Conservation (phyloP, 805 yeast genomes). For the Yarrowia phangngaensis region DNA sequence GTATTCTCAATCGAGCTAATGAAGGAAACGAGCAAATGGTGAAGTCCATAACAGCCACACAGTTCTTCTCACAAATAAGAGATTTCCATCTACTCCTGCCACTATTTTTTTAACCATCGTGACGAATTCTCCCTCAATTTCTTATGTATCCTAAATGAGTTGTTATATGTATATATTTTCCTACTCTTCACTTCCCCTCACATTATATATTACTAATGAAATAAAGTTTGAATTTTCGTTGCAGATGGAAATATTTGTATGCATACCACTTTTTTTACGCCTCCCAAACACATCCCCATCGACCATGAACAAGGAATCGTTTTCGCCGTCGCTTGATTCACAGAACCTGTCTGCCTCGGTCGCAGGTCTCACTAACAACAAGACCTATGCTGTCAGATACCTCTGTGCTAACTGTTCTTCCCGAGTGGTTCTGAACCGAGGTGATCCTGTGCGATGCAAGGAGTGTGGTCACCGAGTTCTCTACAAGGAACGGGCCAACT, state of each 20-base stretch:
- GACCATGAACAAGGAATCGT: constrained; percentile 38
- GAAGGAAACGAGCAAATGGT: no score
- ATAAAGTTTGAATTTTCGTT: background rate
- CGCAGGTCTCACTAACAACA: constrained; percentile 64
- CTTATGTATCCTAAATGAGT: no score
- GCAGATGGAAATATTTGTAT: background rate
- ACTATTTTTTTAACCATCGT: no score
- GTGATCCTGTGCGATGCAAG: constrained; percentile 96
- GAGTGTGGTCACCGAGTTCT: constrained; percentile 98
- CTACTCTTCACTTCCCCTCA: no score
- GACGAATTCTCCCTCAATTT: no score
- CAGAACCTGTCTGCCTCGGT: constrained; percentile 60
- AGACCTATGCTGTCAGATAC: constrained; percentile 82
- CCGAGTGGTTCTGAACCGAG: constrained; percentile 78
- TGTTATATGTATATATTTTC: no score
- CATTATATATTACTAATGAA: background rate
- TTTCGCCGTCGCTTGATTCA: constrained; percentile 40
- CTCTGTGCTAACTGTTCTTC: constrained; percentile 96
- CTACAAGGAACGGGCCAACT: constrained; percentile 94
- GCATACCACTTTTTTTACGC: constrained; percentile 13
- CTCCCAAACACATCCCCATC: background rate
- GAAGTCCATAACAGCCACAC: no score
- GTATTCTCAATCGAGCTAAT: no score
- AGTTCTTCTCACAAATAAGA: no score
- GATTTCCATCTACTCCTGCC: no score